phyloP scores from a whole-genome alignment of 2,329 filamentous ascomycete genomes.

The Rosellinia necatrix region DNA sequence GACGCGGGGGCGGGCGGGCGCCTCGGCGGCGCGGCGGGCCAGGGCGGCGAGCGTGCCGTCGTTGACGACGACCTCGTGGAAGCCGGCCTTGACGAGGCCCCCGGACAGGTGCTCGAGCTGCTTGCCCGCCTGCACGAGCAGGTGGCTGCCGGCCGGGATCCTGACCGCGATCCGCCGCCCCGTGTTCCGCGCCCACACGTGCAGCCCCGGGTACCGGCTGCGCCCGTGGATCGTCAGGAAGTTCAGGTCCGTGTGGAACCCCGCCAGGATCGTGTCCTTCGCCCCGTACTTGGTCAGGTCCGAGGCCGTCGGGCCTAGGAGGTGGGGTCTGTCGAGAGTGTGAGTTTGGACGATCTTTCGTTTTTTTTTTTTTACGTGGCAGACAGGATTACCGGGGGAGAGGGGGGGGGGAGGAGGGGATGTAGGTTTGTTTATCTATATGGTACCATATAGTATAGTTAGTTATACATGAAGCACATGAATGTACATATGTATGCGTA shows the following conservation, averaged over 20 bases:
- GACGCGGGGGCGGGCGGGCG: slow-evolving; percentile 56
- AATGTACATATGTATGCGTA: too few relatives aligned
- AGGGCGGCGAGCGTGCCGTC: slow-evolving; percentile 55
- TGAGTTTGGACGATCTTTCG: too few relatives aligned
- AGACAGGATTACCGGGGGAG: too few relatives aligned
- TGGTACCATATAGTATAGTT: too few relatives aligned
- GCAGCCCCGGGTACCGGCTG: slow-evolving; percentile 63
- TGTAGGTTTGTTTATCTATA: too few relatives aligned
- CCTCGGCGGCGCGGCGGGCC: slow-evolving; percentile 45
- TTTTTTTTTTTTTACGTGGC: too few relatives aligned
- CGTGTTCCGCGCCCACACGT: slow-evolving; percentile 68
- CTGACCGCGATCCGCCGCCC: slow-evolving; percentile 61
- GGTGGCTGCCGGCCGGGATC: slow-evolving; percentile 61
- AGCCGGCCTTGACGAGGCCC: slow-evolving; percentile 65
- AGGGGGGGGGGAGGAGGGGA: neutral
- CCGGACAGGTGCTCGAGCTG: slow-evolving; percentile 66
- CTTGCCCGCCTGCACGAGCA: slow-evolving; percentile 66
- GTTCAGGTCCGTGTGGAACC: slow-evolving; percentile 68
- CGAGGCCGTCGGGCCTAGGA: slow-evolving; percentile 64
- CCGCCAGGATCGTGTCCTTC: slow-evolving; percentile 63
- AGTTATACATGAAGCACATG: too few relatives aligned
- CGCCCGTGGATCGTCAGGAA: slow-evolving; percentile 68
- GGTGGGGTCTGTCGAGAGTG: slow-evolving; percentile 54
- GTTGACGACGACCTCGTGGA: slow-evolving; percentile 65
- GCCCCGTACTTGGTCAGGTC: slow-evolving; percentile 58